phyloP scores from a whole-genome alignment of 805 yeast genomes.

The Huiozyma naganishii region DNA sequence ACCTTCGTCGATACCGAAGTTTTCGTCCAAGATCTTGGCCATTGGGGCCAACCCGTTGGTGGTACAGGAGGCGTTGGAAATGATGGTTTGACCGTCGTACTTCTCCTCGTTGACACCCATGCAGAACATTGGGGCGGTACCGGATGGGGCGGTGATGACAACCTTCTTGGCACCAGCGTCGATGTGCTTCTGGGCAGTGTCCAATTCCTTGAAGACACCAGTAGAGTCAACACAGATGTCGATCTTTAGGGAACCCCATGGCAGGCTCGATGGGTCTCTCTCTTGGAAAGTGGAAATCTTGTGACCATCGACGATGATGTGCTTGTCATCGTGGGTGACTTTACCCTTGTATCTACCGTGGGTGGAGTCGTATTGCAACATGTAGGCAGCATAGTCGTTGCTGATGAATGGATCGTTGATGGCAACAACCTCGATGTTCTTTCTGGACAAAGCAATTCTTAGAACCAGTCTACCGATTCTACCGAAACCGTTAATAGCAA shows the following conservation, averaged over 20 bases:
- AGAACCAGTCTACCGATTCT: slow-evolving; percentile 61
- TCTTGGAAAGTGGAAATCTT: slow-evolving; percentile 45
- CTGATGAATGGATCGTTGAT: slow-evolving; percentile 62
- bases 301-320: slow-evolving; percentile 44
- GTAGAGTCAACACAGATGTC: slow-evolving; percentile 62
- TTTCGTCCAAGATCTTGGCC: slow-evolving; percentile 57
- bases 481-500: slow-evolving; percentile 68
- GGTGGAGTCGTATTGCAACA: slow-evolving; percentile 67
- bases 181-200: slow-evolving; percentile 57
- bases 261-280: slow-evolving; percentile 56
- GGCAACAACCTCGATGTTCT: slow-evolving; percentile 47
- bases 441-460: slow-evolving; percentile 49
- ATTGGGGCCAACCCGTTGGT: slow-evolving; percentile 68
- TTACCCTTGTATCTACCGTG: slow-evolving; percentile 56
- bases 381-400: slow-evolving; percentile 59
- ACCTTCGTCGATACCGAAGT: slow-evolving; percentile 61
- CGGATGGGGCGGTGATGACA: slow-evolving; percentile 61
- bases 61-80: slow-evolving; percentile 66
- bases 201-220: slow-evolving; percentile 58
- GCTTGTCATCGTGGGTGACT: slow-evolving; percentile 42
- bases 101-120: slow-evolving; percentile 57
- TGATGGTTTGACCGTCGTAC: slow-evolving; percentile 47
- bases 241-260: slow-evolving; percentile 55
- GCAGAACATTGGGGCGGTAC: slow-evolving; percentile 65
- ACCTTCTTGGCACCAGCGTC: slow-evolving; percentile 69